Percentiles rank a stretch among this genome's conserved stretches.
Evolutionary conservation across 2,329 filamentous ascomycete genomes (phyloP).

Genomic region (Epichloe gansuensis): DNA sequence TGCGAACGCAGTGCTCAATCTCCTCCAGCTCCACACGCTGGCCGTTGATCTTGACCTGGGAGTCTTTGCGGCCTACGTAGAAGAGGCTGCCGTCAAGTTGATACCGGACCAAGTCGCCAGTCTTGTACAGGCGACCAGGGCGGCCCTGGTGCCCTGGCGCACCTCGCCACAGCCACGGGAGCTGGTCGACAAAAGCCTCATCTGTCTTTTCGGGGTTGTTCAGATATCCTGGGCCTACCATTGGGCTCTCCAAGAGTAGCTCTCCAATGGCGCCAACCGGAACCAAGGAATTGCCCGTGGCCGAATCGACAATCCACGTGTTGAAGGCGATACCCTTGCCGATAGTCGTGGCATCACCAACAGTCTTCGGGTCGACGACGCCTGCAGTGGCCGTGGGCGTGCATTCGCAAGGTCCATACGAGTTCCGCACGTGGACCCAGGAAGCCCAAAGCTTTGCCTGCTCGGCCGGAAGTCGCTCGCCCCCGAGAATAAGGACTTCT

Average conservation of each 20-base stretch:
- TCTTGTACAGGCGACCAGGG: constrained; percentile 27
- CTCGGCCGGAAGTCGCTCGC: not conserved
- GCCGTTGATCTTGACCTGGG: constrained; percentile 43
- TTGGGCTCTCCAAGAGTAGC: constrained; percentile 28
- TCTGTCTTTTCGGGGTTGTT: constrained; percentile 33
- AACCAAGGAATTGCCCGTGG: constrained; percentile 9
- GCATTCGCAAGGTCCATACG: constrained; percentile 3
- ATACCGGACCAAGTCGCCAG: constrained; percentile 34
- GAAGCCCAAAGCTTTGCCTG: not conserved
- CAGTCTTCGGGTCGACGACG: not conserved
- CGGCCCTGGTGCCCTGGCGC: constrained; percentile 9
- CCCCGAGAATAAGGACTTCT: not conserved
- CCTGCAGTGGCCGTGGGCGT: not conserved
- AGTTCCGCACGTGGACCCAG: not conserved
- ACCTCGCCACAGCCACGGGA: not conserved
- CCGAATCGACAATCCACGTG: constrained; percentile 1
- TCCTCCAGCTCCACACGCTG: constrained; percentile 34
- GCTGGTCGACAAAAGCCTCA: constrained; percentile 19
- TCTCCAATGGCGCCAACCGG: constrained; percentile 24
- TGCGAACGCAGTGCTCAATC: constrained; percentile 9
- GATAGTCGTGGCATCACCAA: not conserved
- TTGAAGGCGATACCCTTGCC: not conserved
- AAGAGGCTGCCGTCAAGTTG: constrained; percentile 20
- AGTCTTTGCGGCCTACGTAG: constrained; percentile 38
- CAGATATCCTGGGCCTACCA: constrained; percentile 37